Evolutionary conservation across 176 grass and related monocot species (phyloP).

Genomic region (Lolium perenne): DNA sequence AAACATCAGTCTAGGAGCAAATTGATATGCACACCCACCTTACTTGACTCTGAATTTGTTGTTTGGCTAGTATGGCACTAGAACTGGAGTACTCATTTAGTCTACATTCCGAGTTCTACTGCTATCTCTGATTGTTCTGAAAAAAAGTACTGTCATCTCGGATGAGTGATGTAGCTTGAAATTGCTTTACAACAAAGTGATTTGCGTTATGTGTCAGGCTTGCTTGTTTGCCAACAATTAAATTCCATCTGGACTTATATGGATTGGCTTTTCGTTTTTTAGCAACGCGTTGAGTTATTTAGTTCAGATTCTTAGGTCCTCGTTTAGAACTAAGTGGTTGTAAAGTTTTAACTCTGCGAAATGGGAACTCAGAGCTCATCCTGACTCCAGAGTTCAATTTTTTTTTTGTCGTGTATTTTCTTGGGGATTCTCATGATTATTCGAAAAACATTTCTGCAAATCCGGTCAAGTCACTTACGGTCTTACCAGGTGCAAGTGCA

Average conservation of each 20-base stretch:
- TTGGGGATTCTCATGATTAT: conserved; percentile 13
- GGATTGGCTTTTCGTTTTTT: background rate
- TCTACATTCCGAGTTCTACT: background rate
- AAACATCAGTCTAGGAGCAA: background rate
- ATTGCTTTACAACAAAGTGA: conserved; percentile 15
- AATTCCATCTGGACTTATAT: background rate
- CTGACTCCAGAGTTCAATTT: background rate
- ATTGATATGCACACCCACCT: background rate
- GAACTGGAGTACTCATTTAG: background rate
- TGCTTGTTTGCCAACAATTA: background rate
- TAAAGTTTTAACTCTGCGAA: background rate
- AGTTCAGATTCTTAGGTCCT: background rate
- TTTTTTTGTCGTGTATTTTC: background rate
- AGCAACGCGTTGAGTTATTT: background rate
- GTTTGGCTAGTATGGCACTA: background rate
- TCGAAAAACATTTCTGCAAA: background rate
- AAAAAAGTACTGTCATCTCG: background rate
- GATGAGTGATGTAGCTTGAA: conserved; percentile 2
- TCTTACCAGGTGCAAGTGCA: background rate
- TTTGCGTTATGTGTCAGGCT: background rate
- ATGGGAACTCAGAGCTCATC: background rate
- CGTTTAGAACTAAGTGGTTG: background rate
- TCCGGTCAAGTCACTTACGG: background rate
- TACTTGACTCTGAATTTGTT: background rate
- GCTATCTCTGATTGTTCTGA: background rate